Percentiles rank a stretch among this genome's conserved stretches.
phyloP scores from a whole-genome alignment of 2,329 filamentous ascomycete genomes.

The Waltergamsia citrina region DNA sequence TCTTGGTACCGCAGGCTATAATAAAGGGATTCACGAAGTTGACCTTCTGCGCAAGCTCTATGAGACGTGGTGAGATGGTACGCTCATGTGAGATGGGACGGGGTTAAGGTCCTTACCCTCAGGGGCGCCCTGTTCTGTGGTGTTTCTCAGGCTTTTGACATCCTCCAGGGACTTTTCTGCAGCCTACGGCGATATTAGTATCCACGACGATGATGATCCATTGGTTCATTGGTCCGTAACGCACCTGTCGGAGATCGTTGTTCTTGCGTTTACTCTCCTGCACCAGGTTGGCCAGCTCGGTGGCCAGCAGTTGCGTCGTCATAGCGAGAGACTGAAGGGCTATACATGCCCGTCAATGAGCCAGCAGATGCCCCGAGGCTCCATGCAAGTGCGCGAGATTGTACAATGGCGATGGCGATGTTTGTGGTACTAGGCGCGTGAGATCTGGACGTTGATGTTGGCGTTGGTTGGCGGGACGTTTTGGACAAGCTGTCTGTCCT shows the following conservation, averaged over 20 bases:
- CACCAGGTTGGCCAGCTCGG: conserved; percentile 82
- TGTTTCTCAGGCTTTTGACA: conserved; percentile 46
- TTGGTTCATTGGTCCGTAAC: neutral
- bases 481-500: no score
- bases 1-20: conserved; percentile 82
- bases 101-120: conserved; percentile 17
- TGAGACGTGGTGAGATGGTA: conserved; percentile 7
- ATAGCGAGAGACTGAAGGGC: no score
- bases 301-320: conserved; percentile 83
- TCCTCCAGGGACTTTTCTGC: conserved; percentile 91
- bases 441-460: no score
- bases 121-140: conserved; percentile 26
- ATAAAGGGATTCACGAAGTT: conserved; percentile 91
- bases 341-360: no score
- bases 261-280: conserved; percentile 96
- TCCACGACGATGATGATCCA: neutral
- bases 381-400: no score
- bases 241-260: conserved; percentile 73
- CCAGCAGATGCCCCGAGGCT: no score
- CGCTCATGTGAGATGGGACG: neutral
- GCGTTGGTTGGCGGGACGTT: no score
- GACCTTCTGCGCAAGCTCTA: conserved; percentile 73
- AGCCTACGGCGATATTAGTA: conserved; percentile 42
- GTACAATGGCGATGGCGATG: no score
- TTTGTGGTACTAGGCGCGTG: no score